Conservation (phyloP, 768 basidiomycete genomes). For the Panellus pusillus region DNA sequence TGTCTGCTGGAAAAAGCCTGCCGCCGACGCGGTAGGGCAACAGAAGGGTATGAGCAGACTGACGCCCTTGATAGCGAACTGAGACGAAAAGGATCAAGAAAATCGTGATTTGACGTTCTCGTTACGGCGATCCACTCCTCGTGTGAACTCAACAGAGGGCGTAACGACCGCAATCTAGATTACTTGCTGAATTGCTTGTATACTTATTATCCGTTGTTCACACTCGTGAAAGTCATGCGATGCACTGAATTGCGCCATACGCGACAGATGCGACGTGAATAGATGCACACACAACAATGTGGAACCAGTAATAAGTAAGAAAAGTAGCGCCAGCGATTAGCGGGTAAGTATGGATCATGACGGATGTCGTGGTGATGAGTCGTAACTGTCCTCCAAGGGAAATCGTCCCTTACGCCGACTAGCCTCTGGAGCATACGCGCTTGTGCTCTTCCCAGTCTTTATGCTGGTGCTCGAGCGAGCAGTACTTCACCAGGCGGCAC, state of each 20-base stretch:
- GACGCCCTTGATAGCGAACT: too few species aligned
- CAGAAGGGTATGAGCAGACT: too few species aligned
- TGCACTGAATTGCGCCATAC: neutral
- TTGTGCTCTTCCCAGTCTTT: slow-evolving; percentile 80
- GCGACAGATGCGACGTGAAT: neutral
- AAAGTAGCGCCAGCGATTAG: neutral
- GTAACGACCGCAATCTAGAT: too few species aligned
- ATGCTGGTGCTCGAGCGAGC: slow-evolving; percentile 71
- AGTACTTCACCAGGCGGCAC: slow-evolving; percentile 78
- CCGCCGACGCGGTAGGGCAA: too few species aligned
- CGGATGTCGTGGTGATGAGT: neutral
- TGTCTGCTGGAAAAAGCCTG: too few species aligned
- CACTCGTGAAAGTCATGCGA: too few species aligned
- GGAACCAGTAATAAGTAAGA: slow-evolving; percentile 3
- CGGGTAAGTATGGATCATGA: slow-evolving; percentile 6
- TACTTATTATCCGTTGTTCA: too few species aligned
- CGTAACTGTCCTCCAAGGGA: neutral
- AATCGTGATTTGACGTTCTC: too few species aligned
- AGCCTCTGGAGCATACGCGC: slow-evolving; percentile 52
- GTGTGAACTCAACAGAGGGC: too few species aligned
- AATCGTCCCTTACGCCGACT: neutral
- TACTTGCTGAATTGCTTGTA: too few species aligned
- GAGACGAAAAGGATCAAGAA: too few species aligned
- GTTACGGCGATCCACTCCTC: too few species aligned
- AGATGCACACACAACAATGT: neutral